phyloP scores from a whole-genome alignment of 805 yeast species.

The Ogataea wickerhamii region DNA sequence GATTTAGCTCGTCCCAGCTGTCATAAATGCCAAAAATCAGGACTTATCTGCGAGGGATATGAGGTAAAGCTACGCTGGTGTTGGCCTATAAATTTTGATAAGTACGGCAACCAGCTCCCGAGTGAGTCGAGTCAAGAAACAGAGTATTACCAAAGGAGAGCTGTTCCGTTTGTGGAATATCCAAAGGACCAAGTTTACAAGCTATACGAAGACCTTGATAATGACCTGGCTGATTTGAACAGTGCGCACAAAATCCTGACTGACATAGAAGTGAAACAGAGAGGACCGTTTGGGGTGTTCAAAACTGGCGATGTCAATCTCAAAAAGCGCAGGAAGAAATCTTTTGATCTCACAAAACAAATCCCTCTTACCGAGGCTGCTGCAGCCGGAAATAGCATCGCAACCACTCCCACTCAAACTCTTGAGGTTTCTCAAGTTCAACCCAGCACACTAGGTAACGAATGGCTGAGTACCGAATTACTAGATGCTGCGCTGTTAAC shows the following conservation, averaged over 20 bases:
- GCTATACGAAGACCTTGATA: constrained; percentile 81
- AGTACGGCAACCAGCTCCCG: constrained; percentile 40
- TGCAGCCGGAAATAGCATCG: constrained; percentile 1
- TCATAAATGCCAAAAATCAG: constrained; percentile 63
- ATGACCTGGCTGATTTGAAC: constrained; percentile 56
- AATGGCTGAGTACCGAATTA: constrained; percentile 70
- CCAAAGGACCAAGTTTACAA: constrained; percentile 54
- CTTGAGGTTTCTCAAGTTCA: background rate
- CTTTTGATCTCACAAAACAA: background rate
- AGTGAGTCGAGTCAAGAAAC: constrained; percentile 33
- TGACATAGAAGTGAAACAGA: constrained; percentile 28
- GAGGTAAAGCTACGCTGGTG: constrained; percentile 79
- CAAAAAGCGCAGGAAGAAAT: background rate
- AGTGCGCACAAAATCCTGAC: constrained; percentile 38
- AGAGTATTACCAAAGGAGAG: constrained; percentile 64
- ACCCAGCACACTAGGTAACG: constrained; percentile 40
- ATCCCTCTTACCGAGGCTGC: background rate
- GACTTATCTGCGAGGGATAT: constrained; percentile 75
- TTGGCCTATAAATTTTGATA: constrained; percentile 49
- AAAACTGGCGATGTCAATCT: constrained; percentile 15
- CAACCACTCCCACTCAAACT: constrained; percentile 1
- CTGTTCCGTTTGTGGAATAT: constrained; percentile 72
- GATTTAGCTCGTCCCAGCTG: constrained; percentile 71
- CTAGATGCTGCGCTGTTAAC: constrained; percentile 70
- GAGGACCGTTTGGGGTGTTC: constrained; percentile 86